A percentile compares a stretch with the other conserved stretches of the same genome.
Evolutionary conservation across 768 basidiomycete genomes (phyloP).

Genomic region (Termitomyces sp.): DNA sequence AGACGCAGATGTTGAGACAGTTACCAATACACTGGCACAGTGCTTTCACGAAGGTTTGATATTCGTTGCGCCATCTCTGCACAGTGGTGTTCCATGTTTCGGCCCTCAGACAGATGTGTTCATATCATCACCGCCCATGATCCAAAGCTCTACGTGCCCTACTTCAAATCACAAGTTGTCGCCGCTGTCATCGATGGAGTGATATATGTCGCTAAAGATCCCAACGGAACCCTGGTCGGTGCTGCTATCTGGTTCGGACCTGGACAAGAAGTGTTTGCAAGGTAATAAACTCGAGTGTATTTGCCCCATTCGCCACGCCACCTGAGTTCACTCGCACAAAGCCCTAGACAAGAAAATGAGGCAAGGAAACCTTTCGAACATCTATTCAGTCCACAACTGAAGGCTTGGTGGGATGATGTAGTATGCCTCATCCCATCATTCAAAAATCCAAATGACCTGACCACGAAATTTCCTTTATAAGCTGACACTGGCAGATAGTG

Average conservation of each 20-base stretch:
- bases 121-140: slow-evolving; percentile 8
- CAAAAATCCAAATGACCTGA: neutral
- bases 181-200: slow-evolving; percentile 13
- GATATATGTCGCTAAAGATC: slow-evolving; percentile 14
- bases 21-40: neutral
- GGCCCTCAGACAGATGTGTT: slow-evolving; percentile 4
- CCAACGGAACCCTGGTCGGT: slow-evolving; percentile 5
- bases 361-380: slow-evolving; percentile 5
- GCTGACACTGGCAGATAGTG: slow-evolving; percentile 8
- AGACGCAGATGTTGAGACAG: slow-evolving; percentile 5
- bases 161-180: slow-evolving; percentile 10
- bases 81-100: neutral
- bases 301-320: neutral
- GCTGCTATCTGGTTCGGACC: slow-evolving; percentile 17
- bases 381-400: slow-evolving; percentile 8
- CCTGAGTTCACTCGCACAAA: neutral
- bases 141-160: slow-evolving; percentile 7
- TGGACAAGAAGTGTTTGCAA: slow-evolving; percentile 12
- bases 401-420: slow-evolving; percentile 8
- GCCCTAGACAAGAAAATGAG: slow-evolving; percentile 3
- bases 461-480: neutral
- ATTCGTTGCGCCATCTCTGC: neutral
- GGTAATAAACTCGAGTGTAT: slow-evolving; percentile 1
- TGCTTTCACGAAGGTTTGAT: slow-evolving; percentile 10
- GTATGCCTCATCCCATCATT: neutral